phyloP scores from a whole-genome alignment of 2,329 filamentous ascomycete genomes.

The Cladorrhinum sp. region DNA sequence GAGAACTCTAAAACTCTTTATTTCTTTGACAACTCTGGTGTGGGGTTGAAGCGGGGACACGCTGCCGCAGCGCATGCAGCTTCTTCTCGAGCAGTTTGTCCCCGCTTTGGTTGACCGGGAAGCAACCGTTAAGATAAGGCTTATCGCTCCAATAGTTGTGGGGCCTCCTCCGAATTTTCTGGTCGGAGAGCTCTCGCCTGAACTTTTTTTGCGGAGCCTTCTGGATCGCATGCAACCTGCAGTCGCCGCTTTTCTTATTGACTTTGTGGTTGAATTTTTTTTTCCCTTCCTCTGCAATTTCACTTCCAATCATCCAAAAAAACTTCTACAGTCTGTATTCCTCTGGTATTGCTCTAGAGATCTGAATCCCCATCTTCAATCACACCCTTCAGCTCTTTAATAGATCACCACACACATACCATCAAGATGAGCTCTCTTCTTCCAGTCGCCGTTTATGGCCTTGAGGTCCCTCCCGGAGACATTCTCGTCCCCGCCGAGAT shows the following conservation, averaged over 20 bases:
- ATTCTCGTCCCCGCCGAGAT: conserved; percentile 74
- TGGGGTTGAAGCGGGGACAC: neutral
- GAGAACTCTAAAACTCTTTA: neutral
- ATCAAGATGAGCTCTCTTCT: conserved; percentile 52
- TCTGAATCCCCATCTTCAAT: neutral
- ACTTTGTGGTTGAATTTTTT: conserved; percentile 6
- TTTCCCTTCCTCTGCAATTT: neutral
- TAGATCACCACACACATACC: neutral
- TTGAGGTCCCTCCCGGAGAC: conserved; percentile 84
- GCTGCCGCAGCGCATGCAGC: neutral
- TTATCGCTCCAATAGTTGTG: conserved; percentile 17
- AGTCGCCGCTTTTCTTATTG: conserved; percentile 2
- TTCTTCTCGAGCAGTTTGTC: neutral
- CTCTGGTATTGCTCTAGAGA: neutral
- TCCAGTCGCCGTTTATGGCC: conserved; percentile 82
- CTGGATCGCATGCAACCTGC: neutral
- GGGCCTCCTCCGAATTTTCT: conserved; percentile 20
- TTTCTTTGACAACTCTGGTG: neutral
- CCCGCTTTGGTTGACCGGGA: conserved; percentile 21
- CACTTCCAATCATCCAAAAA: neutral
- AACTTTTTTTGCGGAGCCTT: conserved; percentile 24
- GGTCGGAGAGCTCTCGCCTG: conserved; percentile 9
- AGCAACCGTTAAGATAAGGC: conserved; percentile 21
- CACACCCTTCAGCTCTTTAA: neutral
- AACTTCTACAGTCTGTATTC: neutral